These are phyloP conservation scores for Aspergillus novofumigatus DNA, from an alignment of 2,329 filamentous ascomycete species.

Conservation along the genomic window DNA sequence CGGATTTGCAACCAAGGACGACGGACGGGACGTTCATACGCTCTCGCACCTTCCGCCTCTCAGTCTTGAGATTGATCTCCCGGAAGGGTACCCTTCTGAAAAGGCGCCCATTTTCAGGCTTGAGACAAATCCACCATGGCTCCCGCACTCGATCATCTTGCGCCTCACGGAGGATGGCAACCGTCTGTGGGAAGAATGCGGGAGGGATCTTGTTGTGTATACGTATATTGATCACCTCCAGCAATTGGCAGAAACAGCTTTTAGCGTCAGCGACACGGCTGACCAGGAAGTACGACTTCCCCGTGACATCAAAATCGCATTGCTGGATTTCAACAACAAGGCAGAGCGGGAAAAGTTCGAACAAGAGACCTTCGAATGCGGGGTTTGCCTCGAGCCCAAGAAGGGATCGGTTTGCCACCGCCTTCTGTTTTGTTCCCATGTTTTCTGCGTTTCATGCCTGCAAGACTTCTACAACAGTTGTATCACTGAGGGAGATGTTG, in stretches of 20 bases:
- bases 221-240: slow-evolving; percentile 59
- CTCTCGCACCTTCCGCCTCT: slow-evolving; percentile 56
- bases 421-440: slow-evolving; percentile 78
- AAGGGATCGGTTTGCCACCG: slow-evolving; percentile 78
- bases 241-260: slow-evolving; percentile 53
- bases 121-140: slow-evolving; percentile 50
- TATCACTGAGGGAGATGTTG: slow-evolving; percentile 79
- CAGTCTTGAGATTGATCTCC: slow-evolving; percentile 49
- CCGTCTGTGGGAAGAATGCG: slow-evolving; percentile 58
- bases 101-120: slow-evolving; percentile 49
- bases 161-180: slow-evolving; percentile 46
- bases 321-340: slow-evolving; percentile 74
- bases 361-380: slow-evolving; percentile 80
- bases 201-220: slow-evolving; percentile 53
- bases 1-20: slow-evolving; percentile 18
- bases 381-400: slow-evolving; percentile 86
- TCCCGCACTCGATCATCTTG: slow-evolving; percentile 43
- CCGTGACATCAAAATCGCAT: slow-evolving; percentile 56
- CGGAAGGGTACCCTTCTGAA: slow-evolving; percentile 53
- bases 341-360: slow-evolving; percentile 73
- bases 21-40: slow-evolving; percentile 38
- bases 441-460: slow-evolving; percentile 85
- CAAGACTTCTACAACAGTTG: slow-evolving; percentile 86
- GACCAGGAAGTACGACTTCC: slow-evolving; percentile 46
- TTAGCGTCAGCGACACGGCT: slow-evolving; percentile 43